Evolutionary conservation across 2,329 filamentous ascomycete genomes (phyloP), one percentile per base, ranked within the genome.

Genomic region (Hortaea werneckii): DNA sequence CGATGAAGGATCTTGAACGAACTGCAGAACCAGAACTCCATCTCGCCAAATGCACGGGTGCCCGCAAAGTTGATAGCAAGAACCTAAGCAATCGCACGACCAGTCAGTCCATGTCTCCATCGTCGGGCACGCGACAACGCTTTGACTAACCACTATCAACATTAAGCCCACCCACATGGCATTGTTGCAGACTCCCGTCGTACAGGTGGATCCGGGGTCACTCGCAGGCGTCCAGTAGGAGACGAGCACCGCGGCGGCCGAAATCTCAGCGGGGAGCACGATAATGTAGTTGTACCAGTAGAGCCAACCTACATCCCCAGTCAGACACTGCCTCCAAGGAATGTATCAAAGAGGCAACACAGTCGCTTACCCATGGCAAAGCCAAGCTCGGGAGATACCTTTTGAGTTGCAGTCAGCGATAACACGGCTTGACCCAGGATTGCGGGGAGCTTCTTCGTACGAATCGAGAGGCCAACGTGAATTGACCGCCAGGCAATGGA

Each of bases 251-350:
- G 60, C 53, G 2, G 62, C 62, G 7, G 62, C 62, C 11, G 62
- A 64, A n/a, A 65, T 63, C 42, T 64, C 61, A 10, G 61, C 60
- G 7, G 62, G 61, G 1, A 57, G 61, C 12, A 57, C 57, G 54
- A 62, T 61, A 11, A 62, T 58, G 58, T 58, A 63, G 47, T 60
- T 34, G 37, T 62, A 63, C 61, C 61, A 63, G 30, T 63, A 64
- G 44, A 63, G 64, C 40, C 61, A 54, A 2, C 62, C 62, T 20
- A 20, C 20, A 20, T 20, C 2, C 4, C 20, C 20, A 20, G 20
- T 20, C 20, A 20, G 20, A 20, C 20, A 20, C 20, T 20, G 20
- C 20, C 20, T 20, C 20, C 20, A 20, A 4, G 20, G 20, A 20
- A 20, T 20, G 20, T 20, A 20, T 20, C 20, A 20, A 20, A 4